Base-by-base conservation (phyloP, 1,284 basidiomycete genomes). In the Papiliotrema terrestris region DNA sequence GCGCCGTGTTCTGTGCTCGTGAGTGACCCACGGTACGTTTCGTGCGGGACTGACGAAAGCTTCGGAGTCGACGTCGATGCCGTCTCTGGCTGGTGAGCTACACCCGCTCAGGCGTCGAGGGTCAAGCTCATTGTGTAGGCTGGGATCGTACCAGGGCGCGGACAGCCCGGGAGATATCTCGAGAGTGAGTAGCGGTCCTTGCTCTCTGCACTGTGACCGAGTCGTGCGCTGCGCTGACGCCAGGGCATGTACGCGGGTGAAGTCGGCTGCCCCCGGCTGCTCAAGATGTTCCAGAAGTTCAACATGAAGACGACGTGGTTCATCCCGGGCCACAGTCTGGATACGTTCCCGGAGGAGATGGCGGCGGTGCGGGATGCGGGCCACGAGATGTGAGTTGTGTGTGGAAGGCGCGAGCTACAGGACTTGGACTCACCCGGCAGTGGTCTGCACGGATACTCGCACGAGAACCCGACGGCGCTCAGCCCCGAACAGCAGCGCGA, bases 271-370 rank as follows among this genome's bases (percentile, higher is more conserved):
- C 83, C 82, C 4, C 82, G 87, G 14, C 78, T 89, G 4, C 77
- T 89, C 58, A 86, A 84, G 69, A 74, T 89, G 20, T 88, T 89
- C 74, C 77, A 80, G n/a, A 88, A 88, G 71, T 86, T 86, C 66
- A 75, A 79, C 11, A 84, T 88, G 59, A 86, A 82, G 62, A 81
- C 82, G 32, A 83, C 80, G 3, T 88, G 84, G 86, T 89, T 87
- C 68, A 86, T 89, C 54, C 87, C 78, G 2, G 77, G 75, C 11
- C 78, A 79, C 56, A 67, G 63, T 14, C 63, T 79, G 32, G 77
- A 79, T 47, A 75, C 77, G 3, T 79, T 79, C 56, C 78, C 77
- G 0, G 54, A 75, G 45, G 57, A 79, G 60, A 76, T 78, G 68
- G 67, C 67, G 8, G 64, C 63, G 17, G 77, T 79, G 4, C 60